Evolutionary conservation across 75 land plant genomes (phyloP).

Genomic region (Sequoia sempervirens): DNA sequence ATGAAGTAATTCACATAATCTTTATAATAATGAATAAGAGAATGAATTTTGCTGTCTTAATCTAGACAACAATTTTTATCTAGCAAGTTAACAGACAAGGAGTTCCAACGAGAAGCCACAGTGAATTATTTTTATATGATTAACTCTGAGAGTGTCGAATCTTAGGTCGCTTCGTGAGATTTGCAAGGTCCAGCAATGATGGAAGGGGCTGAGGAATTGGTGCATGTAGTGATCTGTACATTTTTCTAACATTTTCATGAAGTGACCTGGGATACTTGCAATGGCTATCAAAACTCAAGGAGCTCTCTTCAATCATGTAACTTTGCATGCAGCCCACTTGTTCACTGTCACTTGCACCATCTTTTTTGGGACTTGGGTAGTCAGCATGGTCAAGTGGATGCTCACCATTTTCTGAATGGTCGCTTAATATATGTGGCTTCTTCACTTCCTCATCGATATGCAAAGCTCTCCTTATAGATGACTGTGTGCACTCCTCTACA

Average conservation of each 20-base stretch:
- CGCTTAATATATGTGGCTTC: neutral
- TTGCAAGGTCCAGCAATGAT: conserved; percentile 52
- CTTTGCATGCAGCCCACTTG: neutral
- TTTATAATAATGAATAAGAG: neutral
- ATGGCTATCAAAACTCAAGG: neutral
- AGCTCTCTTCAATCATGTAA: neutral
- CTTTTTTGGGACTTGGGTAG: neutral
- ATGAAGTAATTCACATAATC: neutral
- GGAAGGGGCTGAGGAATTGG: conserved; percentile 66
- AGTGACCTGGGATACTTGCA: conserved; percentile 12
- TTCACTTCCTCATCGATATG: neutral
- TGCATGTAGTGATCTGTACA: conserved; percentile 65
- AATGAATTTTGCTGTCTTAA: neutral
- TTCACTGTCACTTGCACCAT: neutral
- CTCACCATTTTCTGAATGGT: neutral
- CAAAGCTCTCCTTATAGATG: neutral
- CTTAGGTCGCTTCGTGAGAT: conserved; percentile 32
- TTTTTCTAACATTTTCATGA: conserved; percentile 34
- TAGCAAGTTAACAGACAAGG: neutral
- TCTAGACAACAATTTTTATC: neutral
- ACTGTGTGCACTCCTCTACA: neutral
- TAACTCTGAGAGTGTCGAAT: conserved; percentile 5
- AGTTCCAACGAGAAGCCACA: neutral
- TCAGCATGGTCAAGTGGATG: neutral
- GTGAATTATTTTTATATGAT: neutral